Conservation (phyloP, 2,329 filamentous ascomycete genomes). For the Aspergillus sp. region DNA sequence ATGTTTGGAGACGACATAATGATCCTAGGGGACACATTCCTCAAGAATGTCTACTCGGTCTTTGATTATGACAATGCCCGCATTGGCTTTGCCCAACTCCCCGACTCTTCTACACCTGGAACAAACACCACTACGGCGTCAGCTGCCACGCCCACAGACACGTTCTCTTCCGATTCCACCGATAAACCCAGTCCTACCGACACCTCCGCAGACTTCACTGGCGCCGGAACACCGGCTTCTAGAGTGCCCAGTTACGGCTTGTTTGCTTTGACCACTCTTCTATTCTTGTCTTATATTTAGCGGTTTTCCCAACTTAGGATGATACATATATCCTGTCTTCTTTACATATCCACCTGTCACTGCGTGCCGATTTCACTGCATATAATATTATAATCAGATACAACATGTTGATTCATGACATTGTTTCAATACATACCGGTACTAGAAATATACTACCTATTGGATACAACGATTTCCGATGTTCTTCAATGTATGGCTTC, state of each 20-base stretch:
- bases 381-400: constrained; percentile 10
- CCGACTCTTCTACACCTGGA: constrained; percentile 6
- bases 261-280: constrained; percentile 16
- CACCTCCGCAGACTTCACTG: constrained; percentile 9
- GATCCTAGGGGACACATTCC: constrained; percentile 81
- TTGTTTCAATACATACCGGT: background rate
- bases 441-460: background rate
- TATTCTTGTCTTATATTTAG: constrained; percentile 17
- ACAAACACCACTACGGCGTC: constrained; percentile 16
- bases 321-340: background rate
- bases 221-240: constrained; percentile 9
- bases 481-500: background rate
- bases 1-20: constrained; percentile 64
- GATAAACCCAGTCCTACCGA: constrained; percentile 10
- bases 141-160: constrained; percentile 12
- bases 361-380: background rate
- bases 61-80: constrained; percentile 69
- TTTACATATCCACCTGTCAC: constrained; percentile 1
- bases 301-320: background rate
- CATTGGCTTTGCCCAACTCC: constrained; percentile 37
- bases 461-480: background rate
- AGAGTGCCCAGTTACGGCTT: constrained; percentile 13
- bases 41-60: constrained; percentile 86
- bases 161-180: constrained; percentile 12
- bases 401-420: constrained; percentile 11